Evolutionary conservation across 2,329 filamentous ascomycete species (phyloP), one percentile per base, ranked within the genome.

Genomic region (Trichoderma sp.): DNA sequence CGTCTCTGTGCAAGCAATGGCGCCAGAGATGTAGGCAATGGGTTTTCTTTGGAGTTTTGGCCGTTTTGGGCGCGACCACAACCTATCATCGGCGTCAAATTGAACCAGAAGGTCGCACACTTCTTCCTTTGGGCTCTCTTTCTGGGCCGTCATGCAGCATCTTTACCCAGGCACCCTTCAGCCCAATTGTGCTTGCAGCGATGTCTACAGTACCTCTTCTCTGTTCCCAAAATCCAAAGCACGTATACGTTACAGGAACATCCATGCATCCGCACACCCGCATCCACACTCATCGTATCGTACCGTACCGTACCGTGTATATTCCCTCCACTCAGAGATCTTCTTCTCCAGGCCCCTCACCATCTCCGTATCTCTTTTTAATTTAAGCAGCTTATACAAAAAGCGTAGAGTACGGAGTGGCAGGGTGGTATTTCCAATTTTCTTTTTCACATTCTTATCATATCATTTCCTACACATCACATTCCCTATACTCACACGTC

Each of bases 391-490:
- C 10, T 21, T 33, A 11, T 27, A 14, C 21, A 16, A 33, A 52
- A 40, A 14, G 49, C 27, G 29, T 16, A 58, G 8, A 52, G n/a
- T 49, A 57, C 37, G 29, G 63, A 49, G 40, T 49, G 14, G 40
- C 53, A 57, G 37, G 63, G 63, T 47, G 14, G 61, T 33, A 33
- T n/a, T 55, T 40, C 33, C 27, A 55, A 49, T 58, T 31, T 49
- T n/a, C 14, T 31, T 49, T 24, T 43, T 8, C n/a, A 40, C 33
- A 35, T 35, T 49, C 14, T 55, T 55, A 67, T 59, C 55, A 59
- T 52, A 55, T 67, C 55, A 67, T 59, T 24, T 58, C 29, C 56
- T 67, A 67, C 55, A 59, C 55, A 43, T 67, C 63, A 67, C 63
- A 37, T 59, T 37, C 10, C 27, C 21, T 35, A 11, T 49, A 29